Evolutionary conservation across 2,329 filamentous ascomycete species (phyloP).

Genomic region (Fusarium sp.): DNA sequence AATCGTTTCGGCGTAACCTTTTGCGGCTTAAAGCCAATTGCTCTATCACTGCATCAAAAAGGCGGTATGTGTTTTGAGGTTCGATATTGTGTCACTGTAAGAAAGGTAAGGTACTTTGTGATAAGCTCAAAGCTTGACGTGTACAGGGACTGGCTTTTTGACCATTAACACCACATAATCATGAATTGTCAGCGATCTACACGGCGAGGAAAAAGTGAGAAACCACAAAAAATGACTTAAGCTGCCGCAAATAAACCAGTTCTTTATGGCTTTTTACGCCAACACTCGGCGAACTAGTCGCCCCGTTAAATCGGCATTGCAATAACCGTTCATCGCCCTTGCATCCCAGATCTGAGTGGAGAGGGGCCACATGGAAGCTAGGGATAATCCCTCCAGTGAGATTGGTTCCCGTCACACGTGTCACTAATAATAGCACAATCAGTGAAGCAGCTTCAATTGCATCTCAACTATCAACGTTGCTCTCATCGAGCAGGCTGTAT

Average conservation of each 20-base stretch:
- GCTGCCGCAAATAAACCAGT: too few species aligned
- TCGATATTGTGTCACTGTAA: neutral
- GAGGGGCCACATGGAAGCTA: neutral
- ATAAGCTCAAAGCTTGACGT: neutral
- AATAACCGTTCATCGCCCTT: conserved; percentile 9
- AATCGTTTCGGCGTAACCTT: conserved; percentile 29
- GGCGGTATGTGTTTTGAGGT: neutral
- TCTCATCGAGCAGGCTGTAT: neutral
- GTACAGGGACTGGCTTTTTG: neutral
- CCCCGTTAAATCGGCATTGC: conserved; percentile 19
- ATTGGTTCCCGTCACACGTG: conserved; percentile 18
- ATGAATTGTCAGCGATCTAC: too few species aligned
- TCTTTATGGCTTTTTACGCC: neutral
- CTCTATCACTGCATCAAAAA: conserved; percentile 9
- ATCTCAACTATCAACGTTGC: neutral
- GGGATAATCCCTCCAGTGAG: conserved; percentile 21
- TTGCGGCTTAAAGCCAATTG: conserved; percentile 28
- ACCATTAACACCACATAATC: too few species aligned
- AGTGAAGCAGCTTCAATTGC: neutral
- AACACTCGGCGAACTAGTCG: neutral
- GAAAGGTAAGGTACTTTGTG: neutral
- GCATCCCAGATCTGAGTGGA: conserved; percentile 16
- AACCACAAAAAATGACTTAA: too few species aligned
- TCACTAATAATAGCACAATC: neutral
- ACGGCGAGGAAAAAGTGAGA: too few species aligned